Evolutionary conservation across 176 grass and related monocot genomes (phyloP), one percentile per base, ranked within the genome.

Genomic region (Typha latifolia): DNA sequence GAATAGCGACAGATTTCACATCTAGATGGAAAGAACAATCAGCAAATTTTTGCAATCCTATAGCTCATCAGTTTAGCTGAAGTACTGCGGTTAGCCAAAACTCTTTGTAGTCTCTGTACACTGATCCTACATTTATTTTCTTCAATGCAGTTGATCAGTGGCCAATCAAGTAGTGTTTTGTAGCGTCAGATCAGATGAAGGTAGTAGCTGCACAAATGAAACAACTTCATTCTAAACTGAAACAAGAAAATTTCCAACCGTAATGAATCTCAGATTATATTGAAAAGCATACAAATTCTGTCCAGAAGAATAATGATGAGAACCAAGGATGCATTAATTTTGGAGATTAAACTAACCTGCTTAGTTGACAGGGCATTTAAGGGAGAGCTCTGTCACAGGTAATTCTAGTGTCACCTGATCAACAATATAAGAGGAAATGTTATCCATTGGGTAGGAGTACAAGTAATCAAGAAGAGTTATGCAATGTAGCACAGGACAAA

Each of bases 371-470:
- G 53, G 10, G 18, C 53, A 56, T 57, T 32, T 49, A 48, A 53
- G 34, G 14, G 61, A 84, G 13, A 63, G 27, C 13, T 70, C 59
- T 62, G 56, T 32, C 18, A 51, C 64, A 61, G 70, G 68, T 12
- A 84, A 51, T 49, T 79, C 82, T 49, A 84, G 56, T n/a, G 76
- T 84, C 22, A 79, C 71, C 82, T 84, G 71, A 37, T 52, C 19
- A 62, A 37, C 48, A 12, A 55, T n/a, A 49, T 16, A 23, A 47
- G 18, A 47, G 14, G 12, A 48, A 43, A 43, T 43, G 5, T 43
- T 1, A 43, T 43, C 34, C 34, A 43, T 43, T 43, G 0, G 34
- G 9, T 9, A 43, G 6, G 34, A 43, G 2, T 43, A 15, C 32
- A 57, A 67, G 1, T 13, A 55, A 55, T 48, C 20, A 48, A 66